Conservation (phyloP, 306 rosid species). For the Dalbergia cultrata region DNA sequence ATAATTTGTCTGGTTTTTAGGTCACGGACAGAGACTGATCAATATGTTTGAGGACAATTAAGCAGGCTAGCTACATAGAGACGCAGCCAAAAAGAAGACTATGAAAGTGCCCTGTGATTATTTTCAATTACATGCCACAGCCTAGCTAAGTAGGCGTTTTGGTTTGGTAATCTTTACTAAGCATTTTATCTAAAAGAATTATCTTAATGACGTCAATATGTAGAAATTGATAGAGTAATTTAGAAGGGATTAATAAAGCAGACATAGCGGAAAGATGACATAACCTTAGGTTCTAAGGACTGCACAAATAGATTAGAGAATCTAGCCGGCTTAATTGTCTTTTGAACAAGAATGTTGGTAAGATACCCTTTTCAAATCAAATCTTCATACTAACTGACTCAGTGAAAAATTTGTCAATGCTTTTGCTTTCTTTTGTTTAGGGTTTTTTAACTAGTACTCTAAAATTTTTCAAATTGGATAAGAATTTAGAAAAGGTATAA, state of each 20-base stretch:
- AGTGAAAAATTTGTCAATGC: too few species aligned
- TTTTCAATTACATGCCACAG: background rate
- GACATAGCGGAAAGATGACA: background rate
- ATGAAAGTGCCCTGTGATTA: background rate
- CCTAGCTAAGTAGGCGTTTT: background rate
- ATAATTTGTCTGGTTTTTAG: constrained; percentile 20
- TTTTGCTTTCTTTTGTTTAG: too few species aligned
- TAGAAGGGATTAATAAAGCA: background rate
- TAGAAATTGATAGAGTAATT: background rate
- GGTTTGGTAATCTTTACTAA: background rate
- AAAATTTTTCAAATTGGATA: too few species aligned
- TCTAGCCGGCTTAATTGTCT: background rate
- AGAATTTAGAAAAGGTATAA: too few species aligned
- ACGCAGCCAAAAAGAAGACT: constrained; percentile 17
- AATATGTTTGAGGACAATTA: constrained; percentile 9
- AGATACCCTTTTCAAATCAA: background rate
- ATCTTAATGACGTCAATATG: background rate
- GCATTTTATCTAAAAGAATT: background rate
- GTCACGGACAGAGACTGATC: constrained; percentile 26
- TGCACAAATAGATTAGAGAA: constrained; percentile 6
- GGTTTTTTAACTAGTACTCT: too few species aligned
- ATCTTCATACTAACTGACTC: background rate
- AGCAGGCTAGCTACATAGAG: constrained; percentile 1
- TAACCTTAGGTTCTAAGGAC: background rate
- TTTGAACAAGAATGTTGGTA: background rate